Conservation (phyloP, 2,329 filamentous ascomycete genomes). For the Pseudocercospora crystallina region DNA sequence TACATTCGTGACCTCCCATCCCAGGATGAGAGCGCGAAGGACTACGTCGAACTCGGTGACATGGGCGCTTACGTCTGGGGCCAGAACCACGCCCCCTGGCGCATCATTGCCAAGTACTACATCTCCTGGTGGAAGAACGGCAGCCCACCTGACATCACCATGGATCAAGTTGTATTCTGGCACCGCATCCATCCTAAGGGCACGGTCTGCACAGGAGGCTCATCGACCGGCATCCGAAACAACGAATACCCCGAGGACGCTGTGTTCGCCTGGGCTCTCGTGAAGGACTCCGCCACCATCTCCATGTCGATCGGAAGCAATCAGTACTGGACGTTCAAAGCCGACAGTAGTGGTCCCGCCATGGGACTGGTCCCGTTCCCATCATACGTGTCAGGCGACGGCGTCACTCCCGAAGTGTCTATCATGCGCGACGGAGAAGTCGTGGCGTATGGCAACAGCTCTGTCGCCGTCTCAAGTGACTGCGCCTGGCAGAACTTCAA, state of each 20-base stretch:
- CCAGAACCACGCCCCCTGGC: conserved; percentile 40
- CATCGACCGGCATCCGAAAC: conserved; percentile 35
- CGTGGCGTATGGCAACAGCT: conserved; percentile 28
- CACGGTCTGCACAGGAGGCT: conserved; percentile 34
- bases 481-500: conserved; percentile 39
- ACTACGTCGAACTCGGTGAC: conserved; percentile 34
- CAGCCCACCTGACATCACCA: conserved; percentile 32
- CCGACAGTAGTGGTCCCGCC: conserved; percentile 31
- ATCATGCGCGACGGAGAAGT: conserved; percentile 33
- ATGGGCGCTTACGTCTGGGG: conserved; percentile 39
- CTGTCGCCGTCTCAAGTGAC: conserved; percentile 28
- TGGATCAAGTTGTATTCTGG: conserved; percentile 42
- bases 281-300: conserved; percentile 33
- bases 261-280: conserved; percentile 40
- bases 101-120: conserved; percentile 41
- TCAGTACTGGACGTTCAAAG: conserved; percentile 35
- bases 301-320: conserved; percentile 37
- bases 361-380: conserved; percentile 37
- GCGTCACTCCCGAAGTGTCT: conserved; percentile 33
- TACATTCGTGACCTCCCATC: conserved; percentile 40
- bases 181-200: conserved; percentile 40
- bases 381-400: conserved; percentile 26
- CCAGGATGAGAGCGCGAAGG: conserved; percentile 27
- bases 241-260: conserved; percentile 35
- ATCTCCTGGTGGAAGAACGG: conserved; percentile 39